These are phyloP conservation scores for Melanopsichium pennsylvanicum DNA, from an alignment of 1,284 basidiomycete genomes.

Conservation along the genomic window DNA sequence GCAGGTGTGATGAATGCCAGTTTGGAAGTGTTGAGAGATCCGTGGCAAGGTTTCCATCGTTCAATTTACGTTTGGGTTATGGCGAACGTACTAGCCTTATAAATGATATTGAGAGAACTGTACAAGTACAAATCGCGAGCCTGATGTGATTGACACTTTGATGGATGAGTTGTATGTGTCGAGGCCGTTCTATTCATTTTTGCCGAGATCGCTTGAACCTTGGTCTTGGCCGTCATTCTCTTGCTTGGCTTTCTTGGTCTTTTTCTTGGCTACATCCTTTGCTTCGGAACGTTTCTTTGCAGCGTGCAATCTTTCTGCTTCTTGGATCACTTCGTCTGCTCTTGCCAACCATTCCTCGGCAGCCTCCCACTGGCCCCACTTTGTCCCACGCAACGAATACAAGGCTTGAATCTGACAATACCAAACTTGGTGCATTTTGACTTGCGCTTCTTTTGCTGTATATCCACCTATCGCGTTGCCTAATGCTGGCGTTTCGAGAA, in stretches of 20 bases:
- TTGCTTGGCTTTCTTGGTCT: neutral
- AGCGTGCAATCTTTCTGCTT: conserved; percentile 9
- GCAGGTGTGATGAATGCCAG: neutral
- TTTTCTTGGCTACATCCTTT: too few species aligned
- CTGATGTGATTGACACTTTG: too few species aligned
- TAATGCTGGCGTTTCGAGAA: conserved; percentile 77
- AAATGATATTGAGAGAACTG: too few species aligned
- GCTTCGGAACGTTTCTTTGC: too few species aligned
- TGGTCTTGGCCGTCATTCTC: neutral
- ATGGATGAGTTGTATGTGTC: too few species aligned
- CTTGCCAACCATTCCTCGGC: conserved; percentile 20
- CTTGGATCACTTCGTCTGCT: conserved; percentile 11
- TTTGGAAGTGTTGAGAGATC: conserved; percentile 1
- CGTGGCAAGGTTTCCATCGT: conserved; percentile 12
- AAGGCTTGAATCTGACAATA: conserved; percentile 69
- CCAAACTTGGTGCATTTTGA: conserved; percentile 73
- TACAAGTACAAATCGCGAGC: too few species aligned
- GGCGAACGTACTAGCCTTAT: neutral
- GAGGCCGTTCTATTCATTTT: conserved; percentile 10
- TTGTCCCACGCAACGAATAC: conserved; percentile 60
- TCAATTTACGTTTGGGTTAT: conserved; percentile 6
- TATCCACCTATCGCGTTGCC: conserved; percentile 15
- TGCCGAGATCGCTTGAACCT: conserved; percentile 15
- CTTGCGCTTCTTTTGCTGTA: conserved; percentile 19
- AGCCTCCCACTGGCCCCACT: conserved; percentile 35